Evolutionary conservation across 2,329 filamentous ascomycete species (phyloP).

Genomic region (Anthostomella pinea): DNA sequence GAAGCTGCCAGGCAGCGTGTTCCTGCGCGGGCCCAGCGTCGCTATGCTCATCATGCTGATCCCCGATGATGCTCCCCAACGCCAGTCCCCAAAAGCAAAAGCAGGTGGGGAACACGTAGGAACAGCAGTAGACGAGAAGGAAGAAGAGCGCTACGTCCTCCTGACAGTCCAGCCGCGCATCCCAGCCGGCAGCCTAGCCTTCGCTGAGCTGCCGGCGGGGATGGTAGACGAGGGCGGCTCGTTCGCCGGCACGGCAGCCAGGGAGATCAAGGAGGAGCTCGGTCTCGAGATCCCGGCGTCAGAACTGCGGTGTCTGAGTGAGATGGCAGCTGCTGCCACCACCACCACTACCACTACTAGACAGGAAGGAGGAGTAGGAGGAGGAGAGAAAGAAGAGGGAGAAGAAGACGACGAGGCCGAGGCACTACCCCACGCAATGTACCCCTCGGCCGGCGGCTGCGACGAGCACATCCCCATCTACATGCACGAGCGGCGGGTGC

Average conservation of each 20-base stretch:
- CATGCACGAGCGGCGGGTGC: slow-evolving; percentile 51
- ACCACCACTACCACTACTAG: neutral
- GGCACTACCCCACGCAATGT: slow-evolving; percentile 48
- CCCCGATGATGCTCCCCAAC: slow-evolving; percentile 44
- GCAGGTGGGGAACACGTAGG: slow-evolving; percentile 14
- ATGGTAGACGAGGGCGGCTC: slow-evolving; percentile 54
- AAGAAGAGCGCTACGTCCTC: slow-evolving; percentile 51
- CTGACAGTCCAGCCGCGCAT: slow-evolving; percentile 60
- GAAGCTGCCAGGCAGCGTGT: slow-evolving; percentile 50
- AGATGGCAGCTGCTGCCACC: slow-evolving; percentile 38
- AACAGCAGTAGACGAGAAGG: slow-evolving; percentile 5
- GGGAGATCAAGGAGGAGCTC: slow-evolving; percentile 60
- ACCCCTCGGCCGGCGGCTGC: slow-evolving; percentile 56
- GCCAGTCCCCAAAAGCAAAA: slow-evolving; percentile 20
- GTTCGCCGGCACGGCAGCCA: slow-evolving; percentile 57
- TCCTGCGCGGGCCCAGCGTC: slow-evolving; percentile 59
- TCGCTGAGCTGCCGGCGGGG: slow-evolving; percentile 57
- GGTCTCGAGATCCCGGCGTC: slow-evolving; percentile 49
- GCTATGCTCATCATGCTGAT: slow-evolving; percentile 57
- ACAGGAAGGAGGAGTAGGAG: slow-evolving; percentile 19
- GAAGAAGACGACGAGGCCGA: slow-evolving; percentile 30
- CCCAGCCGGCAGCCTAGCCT: slow-evolving; percentile 51
- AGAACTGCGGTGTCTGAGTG: slow-evolving; percentile 50
- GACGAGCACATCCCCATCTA: slow-evolving; percentile 61
- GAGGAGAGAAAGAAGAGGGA: slow-evolving; percentile 8